Percentiles rank a stretch among this genome's conserved stretches.
Conservation (phyloP, 768 basidiomycete species). For the Suillus fuscotomentosus region DNA sequence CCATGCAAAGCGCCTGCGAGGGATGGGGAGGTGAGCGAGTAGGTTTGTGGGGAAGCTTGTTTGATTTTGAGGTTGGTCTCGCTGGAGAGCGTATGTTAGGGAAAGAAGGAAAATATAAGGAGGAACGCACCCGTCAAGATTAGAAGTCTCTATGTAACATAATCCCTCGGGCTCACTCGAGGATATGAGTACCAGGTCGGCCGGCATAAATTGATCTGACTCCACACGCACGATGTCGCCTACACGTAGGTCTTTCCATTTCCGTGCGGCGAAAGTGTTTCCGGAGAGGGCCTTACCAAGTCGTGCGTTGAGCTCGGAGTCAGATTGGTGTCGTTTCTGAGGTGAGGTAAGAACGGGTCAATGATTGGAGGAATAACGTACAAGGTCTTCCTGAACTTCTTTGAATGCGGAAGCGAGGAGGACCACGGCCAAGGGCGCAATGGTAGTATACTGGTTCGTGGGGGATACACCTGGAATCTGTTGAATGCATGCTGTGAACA, state of each 20-base stretch:
- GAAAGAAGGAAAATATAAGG: background rate
- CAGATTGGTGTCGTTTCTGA: slow-evolving; percentile 96
- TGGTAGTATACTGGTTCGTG: slow-evolving; percentile 93
- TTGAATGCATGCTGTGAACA: slow-evolving; percentile 96
- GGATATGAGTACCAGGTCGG: slow-evolving; percentile 84
- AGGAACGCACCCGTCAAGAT: slow-evolving; percentile 82
- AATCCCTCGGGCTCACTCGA: slow-evolving; percentile 96
- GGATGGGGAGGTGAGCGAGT: slow-evolving; percentile 72
- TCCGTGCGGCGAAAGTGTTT: slow-evolving; percentile 64
- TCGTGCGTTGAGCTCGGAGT: slow-evolving; percentile 87
- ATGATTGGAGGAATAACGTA: slow-evolving; percentile 35
- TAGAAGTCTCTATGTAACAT: slow-evolving; percentile 97
- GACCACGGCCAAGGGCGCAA: slow-evolving; percentile 85
- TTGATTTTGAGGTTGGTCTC: slow-evolving; percentile 99
- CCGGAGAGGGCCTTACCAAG: slow-evolving; percentile 72
- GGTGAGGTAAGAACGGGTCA: slow-evolving; percentile 14
- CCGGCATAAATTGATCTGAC: slow-evolving; percentile 92
- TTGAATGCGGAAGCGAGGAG: slow-evolving; percentile 94
- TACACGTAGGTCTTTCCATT: slow-evolving; percentile 88
- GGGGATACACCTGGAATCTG: slow-evolving; percentile 98
- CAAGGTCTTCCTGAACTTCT: slow-evolving; percentile 92
- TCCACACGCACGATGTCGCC: slow-evolving; percentile 93
- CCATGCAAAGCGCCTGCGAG: slow-evolving; percentile 75
- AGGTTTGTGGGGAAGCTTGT: slow-evolving; percentile 84
- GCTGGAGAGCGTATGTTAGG: slow-evolving; percentile 35